Base-by-base conservation (phyloP, 192 early-diverging fungal species). In the Lobulomyces angularis region DNA sequence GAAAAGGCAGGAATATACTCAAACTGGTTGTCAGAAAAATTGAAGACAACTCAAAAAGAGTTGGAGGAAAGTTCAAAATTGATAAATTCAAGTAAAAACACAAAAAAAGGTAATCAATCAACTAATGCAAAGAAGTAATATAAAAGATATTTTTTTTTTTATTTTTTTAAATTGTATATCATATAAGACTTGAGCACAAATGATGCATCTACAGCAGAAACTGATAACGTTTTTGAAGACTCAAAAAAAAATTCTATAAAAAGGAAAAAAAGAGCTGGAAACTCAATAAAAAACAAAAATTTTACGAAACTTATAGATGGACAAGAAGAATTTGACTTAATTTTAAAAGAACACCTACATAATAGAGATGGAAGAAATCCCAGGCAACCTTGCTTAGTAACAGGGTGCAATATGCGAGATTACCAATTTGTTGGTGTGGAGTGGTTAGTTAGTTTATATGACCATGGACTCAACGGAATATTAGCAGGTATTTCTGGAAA, bases 351-450 rank as follows among this genome's bases (percentile, higher is more conserved):
- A 37, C 16, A 14, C 44, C 12, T 20, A 31, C 1, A 2, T 33
- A 17, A 37, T 24, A 14, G 16, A 41, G 9, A 19, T 25, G 9
- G 29, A 32, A 1, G 40, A 12, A 27, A 14, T 18, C 30, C 45
- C 4, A 33, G 53, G 16, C 59, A 63, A 35, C 58, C 64, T 3
- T 12, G 27, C 5, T 43, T 61, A 17, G 34, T 64, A 4, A 59
- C 59, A 3, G 60, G 53, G 2, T 57, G 56, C 24, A 46, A 38
- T 19, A 66, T 97, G 61, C 74, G 86, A 18, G 86, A 93, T 29
- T 95, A 95, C 61, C 94, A 97, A 59, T 53, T 93, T 31, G 83
- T 82, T 1, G 94, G 94, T 37, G 76, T 94, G 46, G 89, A 94
- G 54, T 97, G 94, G 94, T 58, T 97, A 46, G 81, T 86, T 34